Percentiles rank a stretch among this genome's conserved stretches.
phyloP scores from a whole-genome alignment of 2,329 filamentous ascomycete species.

The Aspergillus versicolor region DNA sequence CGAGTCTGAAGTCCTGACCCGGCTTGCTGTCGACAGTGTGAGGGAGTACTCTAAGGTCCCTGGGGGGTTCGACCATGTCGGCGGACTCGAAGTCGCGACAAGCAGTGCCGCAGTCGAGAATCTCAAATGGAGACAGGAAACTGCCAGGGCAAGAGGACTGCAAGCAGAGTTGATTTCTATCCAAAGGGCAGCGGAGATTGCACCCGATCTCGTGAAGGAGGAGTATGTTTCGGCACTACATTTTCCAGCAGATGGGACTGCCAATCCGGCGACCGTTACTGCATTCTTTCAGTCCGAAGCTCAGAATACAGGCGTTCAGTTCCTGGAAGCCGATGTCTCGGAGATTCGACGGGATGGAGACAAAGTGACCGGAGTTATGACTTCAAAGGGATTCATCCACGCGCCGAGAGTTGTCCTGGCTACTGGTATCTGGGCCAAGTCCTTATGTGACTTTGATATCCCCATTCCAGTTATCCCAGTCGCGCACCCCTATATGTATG shows the following conservation, averaged over 20 bases:
- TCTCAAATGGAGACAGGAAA: constrained; percentile 18
- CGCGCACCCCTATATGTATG: constrained; percentile 38
- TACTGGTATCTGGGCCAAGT: constrained; percentile 32
- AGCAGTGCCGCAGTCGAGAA: constrained; percentile 19
- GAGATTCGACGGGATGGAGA: constrained; percentile 17
- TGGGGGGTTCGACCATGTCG: constrained; percentile 26
- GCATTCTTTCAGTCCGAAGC: constrained; percentile 26
- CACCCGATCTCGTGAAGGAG: constrained; percentile 29
- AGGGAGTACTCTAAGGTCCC: constrained; percentile 29
- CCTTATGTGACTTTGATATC: constrained; percentile 21
- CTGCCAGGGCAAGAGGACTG: constrained; percentile 24
- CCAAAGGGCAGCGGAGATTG: constrained; percentile 21
- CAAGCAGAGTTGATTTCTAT: constrained; percentile 25
- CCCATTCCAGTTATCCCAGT: constrained; percentile 35
- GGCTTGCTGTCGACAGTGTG: constrained; percentile 31
- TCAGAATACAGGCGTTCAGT: constrained; percentile 18
- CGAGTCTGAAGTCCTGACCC: constrained; percentile 30
- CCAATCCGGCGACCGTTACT: constrained; percentile 24
- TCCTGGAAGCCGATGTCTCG: constrained; percentile 24
- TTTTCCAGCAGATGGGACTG: constrained; percentile 30
- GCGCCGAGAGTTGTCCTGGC: constrained; percentile 24
- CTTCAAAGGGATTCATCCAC: constrained; percentile 15
- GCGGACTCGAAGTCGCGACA: constrained; percentile 27
- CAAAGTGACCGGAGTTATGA: constrained; percentile 19
- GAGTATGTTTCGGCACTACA: constrained; percentile 19